Conservation (phyloP, 164 flowering plant genomes). For the Akebia trifoliata region DNA sequence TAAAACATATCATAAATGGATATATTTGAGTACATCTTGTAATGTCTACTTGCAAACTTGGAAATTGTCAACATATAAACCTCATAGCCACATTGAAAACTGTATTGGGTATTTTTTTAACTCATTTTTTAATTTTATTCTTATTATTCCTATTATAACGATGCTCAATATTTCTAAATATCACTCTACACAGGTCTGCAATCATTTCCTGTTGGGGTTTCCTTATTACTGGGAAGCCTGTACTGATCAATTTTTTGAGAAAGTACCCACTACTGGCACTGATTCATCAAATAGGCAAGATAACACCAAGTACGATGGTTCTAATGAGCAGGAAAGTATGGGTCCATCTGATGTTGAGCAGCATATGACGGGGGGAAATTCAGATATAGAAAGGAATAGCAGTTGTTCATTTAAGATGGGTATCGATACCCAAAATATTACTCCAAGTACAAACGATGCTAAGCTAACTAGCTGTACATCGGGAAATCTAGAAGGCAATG, state of each 20-base stretch:
- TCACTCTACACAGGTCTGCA: not conserved
- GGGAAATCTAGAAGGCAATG: slow-evolving; percentile 6
- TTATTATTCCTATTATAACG: too few relatives aligned
- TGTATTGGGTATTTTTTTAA: too few relatives aligned
- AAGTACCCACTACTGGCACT: slow-evolving; percentile 9
- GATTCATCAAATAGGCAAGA: not conserved
- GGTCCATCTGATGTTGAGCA: not conserved
- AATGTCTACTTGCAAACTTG: too few relatives aligned
- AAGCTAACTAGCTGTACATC: not conserved
- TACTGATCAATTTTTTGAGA: slow-evolving; percentile 17
- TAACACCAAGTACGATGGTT: not conserved
- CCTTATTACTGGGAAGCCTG: not conserved
- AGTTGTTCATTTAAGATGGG: not conserved
- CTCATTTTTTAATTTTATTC: too few relatives aligned
- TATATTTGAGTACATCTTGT: too few relatives aligned
- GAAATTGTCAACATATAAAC: too few relatives aligned
- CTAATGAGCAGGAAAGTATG: not conserved
- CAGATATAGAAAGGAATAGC: not conserved
- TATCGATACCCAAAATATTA: not conserved
- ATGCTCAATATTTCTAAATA: too few relatives aligned
- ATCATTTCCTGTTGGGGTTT: not conserved
- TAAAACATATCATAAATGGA: too few relatives aligned
- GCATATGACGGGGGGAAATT: not conserved
- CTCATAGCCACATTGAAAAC: too few relatives aligned
- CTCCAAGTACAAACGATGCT: not conserved